Percentiles rank a stretch among this genome's conserved stretches.
Conservation (phyloP, 306 rosid species). For the Acacia crassicarpa region DNA sequence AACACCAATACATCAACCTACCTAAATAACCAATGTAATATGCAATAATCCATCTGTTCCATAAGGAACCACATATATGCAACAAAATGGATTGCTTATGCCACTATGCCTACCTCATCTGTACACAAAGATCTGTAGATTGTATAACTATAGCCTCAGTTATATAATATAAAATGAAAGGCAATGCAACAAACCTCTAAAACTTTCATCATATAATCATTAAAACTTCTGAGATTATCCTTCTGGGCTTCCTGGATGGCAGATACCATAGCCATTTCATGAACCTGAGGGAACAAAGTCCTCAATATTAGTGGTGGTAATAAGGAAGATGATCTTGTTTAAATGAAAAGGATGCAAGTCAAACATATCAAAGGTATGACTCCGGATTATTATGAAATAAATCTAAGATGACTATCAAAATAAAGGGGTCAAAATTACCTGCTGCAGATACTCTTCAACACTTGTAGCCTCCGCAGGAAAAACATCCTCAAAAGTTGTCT, state of each 20-base stretch:
- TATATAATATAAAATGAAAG: slow-evolving; percentile 8
- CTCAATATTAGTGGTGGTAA: background rate
- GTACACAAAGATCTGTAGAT: background rate
- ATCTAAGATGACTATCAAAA: background rate
- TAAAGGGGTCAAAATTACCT: slow-evolving; percentile 56
- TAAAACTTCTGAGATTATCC: slow-evolving; percentile 90
- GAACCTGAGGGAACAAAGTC: slow-evolving; percentile 61
- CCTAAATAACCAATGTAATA: slow-evolving; percentile 16
- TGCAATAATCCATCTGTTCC: slow-evolving; percentile 13
- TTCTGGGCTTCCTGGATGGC: slow-evolving; percentile 98
- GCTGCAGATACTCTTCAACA: slow-evolving; percentile 97
- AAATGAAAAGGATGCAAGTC: background rate
- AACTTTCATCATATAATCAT: slow-evolving; percentile 91
- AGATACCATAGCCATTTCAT: slow-evolving; percentile 97
- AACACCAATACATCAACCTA: slow-evolving; percentile 12
- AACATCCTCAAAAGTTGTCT: slow-evolving; percentile 98
- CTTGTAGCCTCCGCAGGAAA: slow-evolving; percentile 97
- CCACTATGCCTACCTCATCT: background rate
- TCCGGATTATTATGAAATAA: background rate
- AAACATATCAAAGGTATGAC: background rate
- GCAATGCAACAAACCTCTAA: slow-evolving; percentile 65
- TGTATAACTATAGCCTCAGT: background rate
- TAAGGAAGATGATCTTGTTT: slow-evolving; percentile 9
- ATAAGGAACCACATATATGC: background rate
- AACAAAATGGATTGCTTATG: background rate